A percentile compares a stretch with the other conserved stretches of the same genome.
phyloP scores from a whole-genome alignment of 148 eudicot species.

The Fagopyrum esculentum region DNA sequence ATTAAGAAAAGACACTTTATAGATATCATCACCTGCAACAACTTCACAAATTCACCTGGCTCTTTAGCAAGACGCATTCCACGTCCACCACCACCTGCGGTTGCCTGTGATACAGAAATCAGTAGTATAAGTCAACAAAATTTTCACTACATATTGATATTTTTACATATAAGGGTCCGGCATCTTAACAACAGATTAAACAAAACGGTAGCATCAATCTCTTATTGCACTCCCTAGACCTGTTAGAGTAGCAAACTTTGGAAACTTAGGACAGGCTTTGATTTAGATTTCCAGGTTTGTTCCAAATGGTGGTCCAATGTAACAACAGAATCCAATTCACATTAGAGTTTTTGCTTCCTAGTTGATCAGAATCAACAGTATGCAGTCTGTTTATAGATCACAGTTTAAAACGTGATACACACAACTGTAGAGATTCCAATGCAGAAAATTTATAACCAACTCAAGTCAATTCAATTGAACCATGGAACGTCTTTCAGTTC shows the following conservation, averaged over 20 bases:
- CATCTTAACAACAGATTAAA: neutral
- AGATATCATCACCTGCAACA: conserved; percentile 65
- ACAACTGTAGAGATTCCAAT: neutral
- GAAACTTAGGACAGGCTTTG: neutral
- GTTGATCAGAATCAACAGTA: neutral
- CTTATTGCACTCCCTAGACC: neutral
- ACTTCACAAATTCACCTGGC: conserved; percentile 87
- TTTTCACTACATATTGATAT: neutral
- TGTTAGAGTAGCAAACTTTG: neutral
- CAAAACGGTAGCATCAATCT: neutral
- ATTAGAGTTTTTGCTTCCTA: neutral
- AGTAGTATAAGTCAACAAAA: neutral
- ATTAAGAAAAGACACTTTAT: neutral
- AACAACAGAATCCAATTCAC: neutral
- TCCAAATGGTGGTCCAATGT: neutral
- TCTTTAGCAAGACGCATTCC: conserved; percentile 99
- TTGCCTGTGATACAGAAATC: conserved; percentile 53
- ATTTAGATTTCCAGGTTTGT: neutral
- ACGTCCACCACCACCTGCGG: conserved; percentile 99
- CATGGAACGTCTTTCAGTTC: neutral
- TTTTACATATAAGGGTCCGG: neutral
- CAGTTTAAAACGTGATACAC: neutral
- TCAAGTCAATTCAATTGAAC: neutral
- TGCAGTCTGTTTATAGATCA: neutral
- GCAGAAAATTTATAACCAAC: neutral